Base-by-base conservation (phyloP, 768 basidiomycete species). In the Tricholomella constricta region DNA sequence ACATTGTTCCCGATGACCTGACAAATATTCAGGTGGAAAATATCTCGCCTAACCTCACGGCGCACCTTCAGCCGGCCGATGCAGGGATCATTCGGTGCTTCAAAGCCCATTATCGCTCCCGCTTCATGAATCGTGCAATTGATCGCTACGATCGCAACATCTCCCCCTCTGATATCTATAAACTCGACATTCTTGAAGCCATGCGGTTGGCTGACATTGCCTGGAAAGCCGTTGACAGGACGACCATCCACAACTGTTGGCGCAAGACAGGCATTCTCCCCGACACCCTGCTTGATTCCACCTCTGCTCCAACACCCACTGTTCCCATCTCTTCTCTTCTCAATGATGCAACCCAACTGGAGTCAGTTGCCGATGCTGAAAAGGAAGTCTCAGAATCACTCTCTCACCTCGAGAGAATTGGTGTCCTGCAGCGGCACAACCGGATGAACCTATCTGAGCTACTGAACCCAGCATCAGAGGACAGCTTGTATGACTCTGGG, bases 231-330 rank as follows among this genome's bases (percentile, higher is more conserved):
- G 37, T 48, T 27, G 55, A 62, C 19, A 37, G 36, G 10, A 61
- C 56, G 12, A 68, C 67, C 4, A 66, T 72, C 40, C n/a, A 34
- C 9, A 60, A 71, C 40, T 72, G 70, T 52, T 73, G 72, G 69
- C 20, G 31, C 7, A 70, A 71, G 17, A 56, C 64, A 3, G 60
- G 59, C 1, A 71, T 71, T 45, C 54, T 70, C 8, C 64, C 17
- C n/a, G 51, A 47, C 59, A 8, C 44, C 46, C 45, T 51, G 45
- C 20, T 61, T 8, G 38, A 50, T 37, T 32, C 51, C 4, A 20
- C 19, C 5, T 3, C 49, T n/a, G 15, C 45, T 17, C 14, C 12
- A 10, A 32, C 47, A 41, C 60, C 57, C 11, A 27, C 64, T 23
- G 43, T 66, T 27, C 63, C 65, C 10, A 54, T 66, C 19, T 51